Conservation (phyloP, 495 filamentous ascomycete species). For the Clavariopsis aquatica region DNA sequence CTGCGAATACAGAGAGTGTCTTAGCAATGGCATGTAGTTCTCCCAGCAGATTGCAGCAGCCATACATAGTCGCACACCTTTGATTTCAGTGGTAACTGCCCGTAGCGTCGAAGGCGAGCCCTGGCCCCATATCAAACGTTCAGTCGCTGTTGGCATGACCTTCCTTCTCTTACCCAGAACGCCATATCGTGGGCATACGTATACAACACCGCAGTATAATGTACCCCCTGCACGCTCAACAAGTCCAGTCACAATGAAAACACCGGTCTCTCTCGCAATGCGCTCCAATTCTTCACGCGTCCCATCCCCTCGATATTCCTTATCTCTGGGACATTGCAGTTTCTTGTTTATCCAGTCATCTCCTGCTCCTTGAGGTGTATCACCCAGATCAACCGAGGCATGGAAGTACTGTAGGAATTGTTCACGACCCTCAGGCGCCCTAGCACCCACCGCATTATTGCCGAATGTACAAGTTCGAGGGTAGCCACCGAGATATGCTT, state of each 20-base stretch:
- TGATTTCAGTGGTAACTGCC: conserved; percentile 78
- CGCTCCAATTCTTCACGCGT: conserved; percentile 78
- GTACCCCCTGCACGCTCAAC: conserved; percentile 80
- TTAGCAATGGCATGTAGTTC: conserved; percentile 90
- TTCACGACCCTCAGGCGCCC: conserved; percentile 69
- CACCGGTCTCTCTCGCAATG: conserved; percentile 69
- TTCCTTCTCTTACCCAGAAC: conserved; percentile 86
- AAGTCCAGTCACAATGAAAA: conserved; percentile 77
- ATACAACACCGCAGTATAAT: conserved; percentile 81
- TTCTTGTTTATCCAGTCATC: conserved; percentile 69
- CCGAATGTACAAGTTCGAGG: conserved; percentile 83
- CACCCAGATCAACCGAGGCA: conserved; percentile 78
- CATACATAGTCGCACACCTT: conserved; percentile 72
- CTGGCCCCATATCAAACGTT: conserved; percentile 87
- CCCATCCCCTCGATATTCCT: conserved; percentile 69
- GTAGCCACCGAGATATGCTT: conserved; percentile 92
- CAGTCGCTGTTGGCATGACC: conserved; percentile 88
- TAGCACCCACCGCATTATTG: conserved; percentile 63
- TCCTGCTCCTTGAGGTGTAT: conserved; percentile 74
- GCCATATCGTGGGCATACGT: conserved; percentile 73
- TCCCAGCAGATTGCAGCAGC: conserved; percentile 96
- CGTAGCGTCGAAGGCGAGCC: conserved; percentile 78
- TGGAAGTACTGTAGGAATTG: conserved; percentile 84
- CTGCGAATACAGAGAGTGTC: conserved; percentile 79
- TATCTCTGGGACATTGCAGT: conserved; percentile 53